phyloP scores from a whole-genome alignment of 805 yeast genomes.

The Metschnikowia chrysomelidarum region DNA sequence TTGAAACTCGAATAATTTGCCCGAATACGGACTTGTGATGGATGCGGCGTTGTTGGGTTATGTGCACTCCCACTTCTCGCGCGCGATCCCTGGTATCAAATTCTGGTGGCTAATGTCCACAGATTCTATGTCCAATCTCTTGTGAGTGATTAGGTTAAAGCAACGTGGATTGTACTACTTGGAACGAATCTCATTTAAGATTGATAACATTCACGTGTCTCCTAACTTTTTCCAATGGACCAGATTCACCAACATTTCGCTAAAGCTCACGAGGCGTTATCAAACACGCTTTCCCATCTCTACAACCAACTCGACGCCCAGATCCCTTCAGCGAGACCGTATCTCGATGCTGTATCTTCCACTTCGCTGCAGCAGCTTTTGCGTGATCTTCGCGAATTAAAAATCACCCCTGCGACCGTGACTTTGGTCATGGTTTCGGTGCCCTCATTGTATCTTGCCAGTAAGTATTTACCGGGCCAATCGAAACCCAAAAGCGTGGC shows the following conservation, averaged over 20 bases:
- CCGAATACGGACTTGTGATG: background rate
- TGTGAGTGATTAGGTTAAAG: too few species aligned
- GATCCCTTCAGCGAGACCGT: slow-evolving; percentile 11
- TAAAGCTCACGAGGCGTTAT: slow-evolving; percentile 8
- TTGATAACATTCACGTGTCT: background rate
- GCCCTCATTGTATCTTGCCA: slow-evolving; percentile 27
- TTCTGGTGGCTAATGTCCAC: too few species aligned
- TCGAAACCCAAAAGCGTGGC: slow-evolving; percentile 13
- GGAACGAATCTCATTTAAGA: too few species aligned
- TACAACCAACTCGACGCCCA: slow-evolving; percentile 5
- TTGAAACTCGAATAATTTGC: too few species aligned
- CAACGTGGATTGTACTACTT: too few species aligned
- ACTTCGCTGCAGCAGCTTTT: slow-evolving; percentile 25
- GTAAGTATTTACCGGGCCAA: slow-evolving; percentile 16
- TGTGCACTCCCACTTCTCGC: too few species aligned
- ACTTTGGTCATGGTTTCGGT: slow-evolving; percentile 29
- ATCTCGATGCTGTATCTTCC: slow-evolving; percentile 14
- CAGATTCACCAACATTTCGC: slow-evolving; percentile 8
- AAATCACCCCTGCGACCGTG: slow-evolving; percentile 34
- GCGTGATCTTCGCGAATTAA: slow-evolving; percentile 29
- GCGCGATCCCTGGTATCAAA: too few species aligned
- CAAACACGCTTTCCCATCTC: slow-evolving; percentile 4
- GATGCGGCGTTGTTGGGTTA: too few species aligned
- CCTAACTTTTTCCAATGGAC: slow-evolving; percentile 5
- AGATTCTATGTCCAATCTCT: too few species aligned